Percentiles rank a stretch among this genome's conserved stretches.
These are phyloP conservation scores for Trematosphaeria pertusa DNA, from an alignment of 2,329 filamentous ascomycete species.

Conservation along the genomic window DNA sequence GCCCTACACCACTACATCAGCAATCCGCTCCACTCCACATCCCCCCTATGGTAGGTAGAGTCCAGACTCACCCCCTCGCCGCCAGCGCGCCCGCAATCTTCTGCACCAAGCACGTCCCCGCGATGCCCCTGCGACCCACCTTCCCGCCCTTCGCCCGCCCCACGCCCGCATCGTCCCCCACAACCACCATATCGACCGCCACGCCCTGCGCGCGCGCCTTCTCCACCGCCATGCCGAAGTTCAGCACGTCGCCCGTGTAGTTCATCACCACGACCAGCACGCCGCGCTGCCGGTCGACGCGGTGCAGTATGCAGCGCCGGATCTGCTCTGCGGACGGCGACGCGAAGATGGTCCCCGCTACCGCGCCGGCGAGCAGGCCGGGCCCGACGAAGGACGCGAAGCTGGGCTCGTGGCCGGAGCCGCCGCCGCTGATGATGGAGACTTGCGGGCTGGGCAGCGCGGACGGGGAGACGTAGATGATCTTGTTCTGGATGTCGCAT, in stretches of 20 bases:
- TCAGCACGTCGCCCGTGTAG: conserved; percentile 79
- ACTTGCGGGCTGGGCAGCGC: conserved; percentile 60
- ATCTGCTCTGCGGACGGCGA: conserved; percentile 84
- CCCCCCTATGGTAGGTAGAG: neutral
- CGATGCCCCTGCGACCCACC: conserved; percentile 88
- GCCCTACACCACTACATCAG: conserved; percentile 41
- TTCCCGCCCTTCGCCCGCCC: conserved; percentile 84
- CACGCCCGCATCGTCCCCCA: conserved; percentile 91
- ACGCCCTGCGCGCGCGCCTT: conserved; percentile 84
- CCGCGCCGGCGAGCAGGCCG: conserved; percentile 80
- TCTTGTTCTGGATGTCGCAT: conserved; percentile 80
- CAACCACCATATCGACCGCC: conserved; percentile 85
- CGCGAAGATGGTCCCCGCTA: conserved; percentile 87
- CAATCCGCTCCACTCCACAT: neutral
- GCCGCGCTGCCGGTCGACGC: conserved; percentile 74
- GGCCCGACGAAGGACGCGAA: conserved; percentile 86
- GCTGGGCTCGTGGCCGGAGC: conserved; percentile 87
- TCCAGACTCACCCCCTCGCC: conserved; percentile 64
- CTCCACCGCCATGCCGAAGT: conserved; percentile 93
- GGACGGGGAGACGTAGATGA: conserved; percentile 50
- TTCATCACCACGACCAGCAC: conserved; percentile 95
- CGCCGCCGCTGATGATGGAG: conserved; percentile 85
- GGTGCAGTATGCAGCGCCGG: conserved; percentile 73
- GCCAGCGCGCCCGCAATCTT: conserved; percentile 89
- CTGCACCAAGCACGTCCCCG: conserved; percentile 87